Base-by-base conservation (phyloP, 2,329 filamentous ascomycete genomes). In the Bipolaris zeicola region DNA sequence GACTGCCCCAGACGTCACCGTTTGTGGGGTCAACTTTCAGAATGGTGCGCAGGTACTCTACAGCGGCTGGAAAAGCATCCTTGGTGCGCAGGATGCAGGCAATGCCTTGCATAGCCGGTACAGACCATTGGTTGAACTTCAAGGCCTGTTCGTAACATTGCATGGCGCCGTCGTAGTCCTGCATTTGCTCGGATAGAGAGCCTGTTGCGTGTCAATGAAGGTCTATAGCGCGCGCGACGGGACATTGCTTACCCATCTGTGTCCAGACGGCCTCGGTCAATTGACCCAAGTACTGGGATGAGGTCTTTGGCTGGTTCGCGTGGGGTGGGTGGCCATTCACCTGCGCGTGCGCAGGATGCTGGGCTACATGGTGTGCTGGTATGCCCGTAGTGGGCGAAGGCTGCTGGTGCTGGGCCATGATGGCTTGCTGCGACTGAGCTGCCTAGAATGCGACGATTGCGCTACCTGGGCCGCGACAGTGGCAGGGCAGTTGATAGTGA, bases 1-100 rank as follows among this genome's bases (percentile, higher is more conserved):
- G 83, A 73, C 92, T 96, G 45, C 94, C 94, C 95, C 94, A 98
- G 42, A 95, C 92, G 76, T 98, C 95, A 57, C 95, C 95, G 73
- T 96, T 97, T 65, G 87, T 89, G 34, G 83, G 85, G 64, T 99
- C 95, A 24, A 98, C 82, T 78, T 96, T 96, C 51, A 97, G 80
- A 57, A 98, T 96, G 60, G 89, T 90, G 69, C 95, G 89, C 50
- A 98, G 83, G 74, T 94, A 98, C 71, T 98, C 94, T 50, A 97
- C 90, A 1, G 95, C 95, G 73, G 95, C 95, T 42, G 90, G 89
- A 68, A 96, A 99, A 42, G 96, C 91, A 75, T 98, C 95, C 71
- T 93, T 91, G 36, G 90, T 93, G 66, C 96, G 88, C 58, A 97
- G 83, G 59, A 98, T 95, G 75, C 91, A 87, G 57, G 93, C 95